phyloP scores from a whole-genome alignment of 257 asterid species.

The Thymus quinquecostatus region DNA sequence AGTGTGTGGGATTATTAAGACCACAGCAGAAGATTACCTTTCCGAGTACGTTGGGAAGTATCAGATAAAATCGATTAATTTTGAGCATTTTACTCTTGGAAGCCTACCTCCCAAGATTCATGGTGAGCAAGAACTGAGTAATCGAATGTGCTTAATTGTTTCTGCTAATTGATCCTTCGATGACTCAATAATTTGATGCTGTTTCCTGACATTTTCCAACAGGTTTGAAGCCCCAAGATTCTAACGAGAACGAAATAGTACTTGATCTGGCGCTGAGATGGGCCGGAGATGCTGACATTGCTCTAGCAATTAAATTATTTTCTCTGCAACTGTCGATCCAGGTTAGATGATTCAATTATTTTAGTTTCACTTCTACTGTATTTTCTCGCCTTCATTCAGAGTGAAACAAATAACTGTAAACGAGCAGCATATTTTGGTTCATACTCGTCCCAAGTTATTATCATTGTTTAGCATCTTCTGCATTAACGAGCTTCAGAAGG shows the following conservation, averaged over 20 bases:
- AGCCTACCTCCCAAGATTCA: slow-evolving; percentile 66
- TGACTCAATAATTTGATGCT: background rate
- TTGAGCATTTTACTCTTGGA: slow-evolving; percentile 71
- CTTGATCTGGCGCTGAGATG: slow-evolving; percentile 71
- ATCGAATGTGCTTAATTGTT: too few species aligned
- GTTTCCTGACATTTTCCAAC: slow-evolving; percentile 14
- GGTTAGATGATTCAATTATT: slow-evolving; percentile 44
- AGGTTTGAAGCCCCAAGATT: slow-evolving; percentile 74
- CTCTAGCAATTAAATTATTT: slow-evolving; percentile 44
- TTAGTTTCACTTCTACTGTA: background rate
- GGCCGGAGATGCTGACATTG: slow-evolving; percentile 78
- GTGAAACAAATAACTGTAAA: too few species aligned
- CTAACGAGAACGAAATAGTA: slow-evolving; percentile 69
- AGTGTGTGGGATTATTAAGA: slow-evolving; percentile 61
- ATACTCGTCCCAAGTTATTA: background rate
- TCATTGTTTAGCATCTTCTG: too few species aligned
- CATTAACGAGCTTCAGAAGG: too few species aligned
- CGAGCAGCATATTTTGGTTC: background rate
- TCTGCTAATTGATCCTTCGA: background rate
- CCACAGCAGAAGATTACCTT: slow-evolving; percentile 54
- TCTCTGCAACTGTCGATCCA: slow-evolving; percentile 52
- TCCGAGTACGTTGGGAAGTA: slow-evolving; percentile 59
- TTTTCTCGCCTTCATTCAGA: background rate
- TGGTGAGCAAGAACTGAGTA: slow-evolving; percentile 40
- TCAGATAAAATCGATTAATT: slow-evolving; percentile 55